Evolutionary conservation across 228 moss, liverwort and hornwort genomes (phyloP), one percentile per base, ranked within the genome.

Genomic region (Sphagnum magellanicum): DNA sequence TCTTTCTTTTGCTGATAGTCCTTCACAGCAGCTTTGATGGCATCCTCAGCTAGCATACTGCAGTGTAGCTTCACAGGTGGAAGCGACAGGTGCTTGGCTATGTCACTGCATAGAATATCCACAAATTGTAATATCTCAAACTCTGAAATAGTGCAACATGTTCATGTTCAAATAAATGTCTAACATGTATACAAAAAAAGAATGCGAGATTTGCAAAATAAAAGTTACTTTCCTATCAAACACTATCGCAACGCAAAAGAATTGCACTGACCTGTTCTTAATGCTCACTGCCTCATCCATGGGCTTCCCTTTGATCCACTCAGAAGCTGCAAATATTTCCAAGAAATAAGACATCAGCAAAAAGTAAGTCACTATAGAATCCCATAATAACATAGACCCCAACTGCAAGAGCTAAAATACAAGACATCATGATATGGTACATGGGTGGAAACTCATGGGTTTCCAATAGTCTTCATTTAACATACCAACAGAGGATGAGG

Each of bases 401-500:
- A 32, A 32, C 32, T 32, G 32, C 32, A 32, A 32, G 32, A 2
- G 32, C 1, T 32, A 32, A 32, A 32, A 32, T 32, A 3, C 32
- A 32, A 32, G 32, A 32, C 32, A 32, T 32, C 32, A 32, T 32
- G 32, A 32, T 32, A 32, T 32, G 32, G 32, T 32, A 32, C 32
- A 3, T 32, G 32, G 32, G 32, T 32, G 32, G 32, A 32, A 32
- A 32, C 32, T 32, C 0, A 32, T 32, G 32, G 32, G 32, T 32
- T 32, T 32, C 32, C 32, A 32, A 32, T 2, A 32, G 3, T 32
- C 32, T 32, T 3, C 32, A 32, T 32, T 32, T 32, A 32, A 70
- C 79, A 63, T 91, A 91, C 95, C 95, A 63, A 96, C 91, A 70
- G 95, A 96, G 8, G 95, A 96, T 9, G 95, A 96, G 48, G 95